Base-by-base conservation (phyloP, 352 stramenopile species). In the Phytopythium aichiense region DNA sequence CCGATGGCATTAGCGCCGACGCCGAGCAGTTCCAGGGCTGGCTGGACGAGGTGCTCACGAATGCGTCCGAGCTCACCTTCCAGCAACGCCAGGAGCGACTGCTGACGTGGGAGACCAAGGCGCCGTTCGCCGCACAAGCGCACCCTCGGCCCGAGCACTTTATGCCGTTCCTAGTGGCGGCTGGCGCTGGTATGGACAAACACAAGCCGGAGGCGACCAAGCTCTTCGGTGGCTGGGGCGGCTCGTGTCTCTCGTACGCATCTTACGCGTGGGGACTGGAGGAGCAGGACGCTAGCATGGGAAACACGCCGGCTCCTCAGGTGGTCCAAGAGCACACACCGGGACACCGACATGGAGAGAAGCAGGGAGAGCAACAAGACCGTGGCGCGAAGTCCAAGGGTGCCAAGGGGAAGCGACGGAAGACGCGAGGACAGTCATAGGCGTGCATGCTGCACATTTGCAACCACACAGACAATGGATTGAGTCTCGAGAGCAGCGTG, bases 121-220 rank as follows among this genome's bases (percentile, higher is more conserved):
- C 77, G 16, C 72, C 76, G 8, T 68, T 63, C 9, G 78, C 78
- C 0, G 61, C 61, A 0, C 58, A 77, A 37, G 65, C 72, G 4
- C 77, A 87, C 40, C 76, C 68, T 2, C 68, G 72, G 12, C 52
- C 76, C 0, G 80, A 89, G 35, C 76, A 88, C 60, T 75, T 89
- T 52, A 77, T 85, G 65, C 76, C 78, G 37, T 81, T 54, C 48
- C 15, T 54, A 1, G 48, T 54, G 15, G 48, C 25, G 4, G 48
- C 48, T 2, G 48, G 48, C 16, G 48, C 48, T 11, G 48, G 48
- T 1, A 54, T 54, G 48, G 48, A 54, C 13, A 38, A 54, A 6
- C 12, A 31, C 4, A 37, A 38, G 48, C 48, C 48, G 0, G 58
- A 58, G 25, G 72, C 67, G 23, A 58, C 28, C 6, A 84, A 84